phyloP scores from a whole-genome alignment of 2,329 filamentous ascomycete genomes.

The Alternaria brassicae region DNA sequence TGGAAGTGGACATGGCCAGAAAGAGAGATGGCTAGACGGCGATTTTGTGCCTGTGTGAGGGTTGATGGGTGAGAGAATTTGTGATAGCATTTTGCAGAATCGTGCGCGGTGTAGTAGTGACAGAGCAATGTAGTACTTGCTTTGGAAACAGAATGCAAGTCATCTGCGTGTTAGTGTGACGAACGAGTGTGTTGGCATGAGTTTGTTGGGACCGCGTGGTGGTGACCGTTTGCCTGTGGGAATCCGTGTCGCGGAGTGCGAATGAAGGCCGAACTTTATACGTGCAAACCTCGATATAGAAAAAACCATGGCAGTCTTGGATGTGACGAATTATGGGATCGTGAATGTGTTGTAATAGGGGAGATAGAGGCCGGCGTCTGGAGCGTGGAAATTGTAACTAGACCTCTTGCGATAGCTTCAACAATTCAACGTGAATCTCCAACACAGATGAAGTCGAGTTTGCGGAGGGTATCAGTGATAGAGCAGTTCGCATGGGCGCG shows the following conservation, averaged over 20 bases:
- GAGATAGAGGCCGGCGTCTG: background rate
- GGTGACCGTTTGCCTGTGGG: background rate
- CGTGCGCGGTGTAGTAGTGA: background rate
- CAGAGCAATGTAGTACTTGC: background rate
- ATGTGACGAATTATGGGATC: background rate
- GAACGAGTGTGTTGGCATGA: background rate
- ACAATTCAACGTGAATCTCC: background rate
- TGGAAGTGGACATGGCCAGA: background rate
- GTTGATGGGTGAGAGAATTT: background rate
- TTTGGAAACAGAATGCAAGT: background rate
- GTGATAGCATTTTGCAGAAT: background rate
- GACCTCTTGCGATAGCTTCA: background rate
- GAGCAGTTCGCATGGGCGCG: background rate
- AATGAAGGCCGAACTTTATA: background rate
- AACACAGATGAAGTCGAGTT: background rate
- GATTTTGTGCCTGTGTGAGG: background rate
- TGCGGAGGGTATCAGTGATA: background rate
- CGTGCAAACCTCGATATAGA: background rate
- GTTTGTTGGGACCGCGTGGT: background rate
- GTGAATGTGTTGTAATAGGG: background rate
- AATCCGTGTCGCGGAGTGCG: background rate
- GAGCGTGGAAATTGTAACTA: background rate
- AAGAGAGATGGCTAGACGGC: background rate
- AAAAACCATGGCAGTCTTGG: background rate
- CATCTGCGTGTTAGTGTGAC: background rate